These are phyloP conservation scores for Emmonsia crescens DNA, from an alignment of 2,329 filamentous ascomycete genomes.

Conservation along the genomic window DNA sequence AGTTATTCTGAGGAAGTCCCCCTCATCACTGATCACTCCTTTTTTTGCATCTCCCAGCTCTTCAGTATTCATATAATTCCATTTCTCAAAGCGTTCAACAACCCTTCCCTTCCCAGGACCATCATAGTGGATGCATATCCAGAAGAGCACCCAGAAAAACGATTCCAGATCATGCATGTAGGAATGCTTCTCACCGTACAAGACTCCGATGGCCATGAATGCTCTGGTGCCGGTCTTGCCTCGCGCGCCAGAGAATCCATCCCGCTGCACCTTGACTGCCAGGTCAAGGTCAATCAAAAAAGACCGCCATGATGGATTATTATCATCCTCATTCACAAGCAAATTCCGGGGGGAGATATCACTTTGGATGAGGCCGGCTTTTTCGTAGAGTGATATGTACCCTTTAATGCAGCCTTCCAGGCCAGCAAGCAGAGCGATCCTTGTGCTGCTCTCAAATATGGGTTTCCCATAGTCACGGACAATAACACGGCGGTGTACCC, in stretches of 20 bases:
- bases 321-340: background rate
- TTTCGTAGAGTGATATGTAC: background rate
- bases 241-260: background rate
- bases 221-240: background rate
- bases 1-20: background rate
- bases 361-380: background rate
- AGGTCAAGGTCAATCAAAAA: background rate
- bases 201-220: background rate
- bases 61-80: background rate
- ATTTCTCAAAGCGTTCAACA: background rate
- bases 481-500: background rate
- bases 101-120: no score
- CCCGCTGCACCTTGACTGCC: background rate
- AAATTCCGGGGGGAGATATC: background rate
- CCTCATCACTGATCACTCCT: background rate
- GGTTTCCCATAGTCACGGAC: background rate
- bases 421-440: background rate
- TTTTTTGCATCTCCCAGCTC: background rate
- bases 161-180: no score
- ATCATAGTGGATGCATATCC: no score
- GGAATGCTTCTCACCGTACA: no score
- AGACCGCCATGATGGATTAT: background rate
- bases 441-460: background rate
- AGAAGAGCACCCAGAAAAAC: no score
- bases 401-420: background rate